phyloP scores from a whole-genome alignment of 192 early-diverging fungal species.

The Endogone sp. region DNA sequence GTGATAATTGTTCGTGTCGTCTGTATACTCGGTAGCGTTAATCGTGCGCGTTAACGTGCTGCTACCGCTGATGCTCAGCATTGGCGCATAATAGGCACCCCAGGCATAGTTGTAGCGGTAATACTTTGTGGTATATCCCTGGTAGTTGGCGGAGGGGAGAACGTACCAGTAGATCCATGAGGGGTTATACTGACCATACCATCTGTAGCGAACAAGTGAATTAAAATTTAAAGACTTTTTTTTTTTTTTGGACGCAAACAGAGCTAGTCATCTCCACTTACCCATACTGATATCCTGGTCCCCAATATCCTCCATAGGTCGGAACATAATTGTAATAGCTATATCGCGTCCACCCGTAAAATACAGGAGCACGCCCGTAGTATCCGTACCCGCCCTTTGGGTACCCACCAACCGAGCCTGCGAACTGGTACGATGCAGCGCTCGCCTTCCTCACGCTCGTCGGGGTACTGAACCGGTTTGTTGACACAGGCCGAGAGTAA shows the following conservation, averaged over 20 bases:
- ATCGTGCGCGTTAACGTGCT: slow-evolving; percentile 10
- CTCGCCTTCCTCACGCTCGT: too few species aligned
- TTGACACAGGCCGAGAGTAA: too few species aligned
- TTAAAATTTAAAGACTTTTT: too few species aligned
- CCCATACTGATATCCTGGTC: not conserved
- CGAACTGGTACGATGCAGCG: too few species aligned
- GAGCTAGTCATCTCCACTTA: not conserved
- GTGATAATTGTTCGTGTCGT: slow-evolving; percentile 14
- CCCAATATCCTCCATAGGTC: not conserved
- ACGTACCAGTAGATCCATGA: slow-evolving; percentile 15
- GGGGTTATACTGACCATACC: slow-evolving; percentile 25
- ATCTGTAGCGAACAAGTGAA: not conserved
- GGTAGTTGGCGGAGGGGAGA: slow-evolving; percentile 18
- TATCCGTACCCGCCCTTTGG: slow-evolving; percentile 23
- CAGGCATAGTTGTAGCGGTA: slow-evolving; percentile 16
- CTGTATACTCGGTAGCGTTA: slow-evolving; percentile 24
- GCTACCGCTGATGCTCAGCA: slow-evolving; percentile 5
- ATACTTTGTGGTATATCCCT: slow-evolving; percentile 20
- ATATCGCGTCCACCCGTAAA: slow-evolving; percentile 6
- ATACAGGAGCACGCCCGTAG: not conserved
- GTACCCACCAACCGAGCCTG: too few species aligned
- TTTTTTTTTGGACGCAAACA: too few species aligned
- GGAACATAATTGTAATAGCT: too few species aligned
- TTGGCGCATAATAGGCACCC: slow-evolving; percentile 30
- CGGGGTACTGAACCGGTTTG: too few species aligned